A percentile compares a stretch with the other conserved stretches of the same genome.
Conservation (phyloP, 1,284 basidiomycete species). For the Exobasidium rhododendri region DNA sequence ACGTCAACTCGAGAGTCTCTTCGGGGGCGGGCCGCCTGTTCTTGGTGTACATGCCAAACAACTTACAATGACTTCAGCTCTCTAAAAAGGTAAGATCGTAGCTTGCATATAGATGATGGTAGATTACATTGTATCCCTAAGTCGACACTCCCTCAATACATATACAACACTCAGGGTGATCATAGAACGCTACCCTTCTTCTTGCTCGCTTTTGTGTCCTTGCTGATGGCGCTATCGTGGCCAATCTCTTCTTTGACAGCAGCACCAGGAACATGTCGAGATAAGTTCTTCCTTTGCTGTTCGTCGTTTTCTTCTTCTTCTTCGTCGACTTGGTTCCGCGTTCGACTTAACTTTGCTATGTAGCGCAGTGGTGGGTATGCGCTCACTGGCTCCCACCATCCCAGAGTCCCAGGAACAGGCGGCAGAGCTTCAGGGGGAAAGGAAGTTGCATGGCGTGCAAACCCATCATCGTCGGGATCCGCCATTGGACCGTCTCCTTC, state of each 20-base stretch:
- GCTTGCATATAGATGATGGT: no score
- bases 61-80: conserved; percentile 29
- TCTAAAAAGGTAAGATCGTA: not conserved
- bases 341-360: not conserved
- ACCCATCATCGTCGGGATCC: conserved; percentile 4
- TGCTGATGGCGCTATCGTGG: not conserved
- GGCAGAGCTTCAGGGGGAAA: not conserved
- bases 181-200: not conserved
- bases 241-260: not conserved
- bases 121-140: no score
- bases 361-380: not conserved
- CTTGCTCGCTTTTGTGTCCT: not conserved
- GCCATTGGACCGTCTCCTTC: conserved; percentile 1
- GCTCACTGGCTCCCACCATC: not conserved
- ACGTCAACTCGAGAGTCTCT: conserved; percentile 47
- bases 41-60: conserved; percentile 51
- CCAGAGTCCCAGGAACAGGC: not conserved
- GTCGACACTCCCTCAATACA: no score
- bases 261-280: not conserved
- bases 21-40: conserved; percentile 46
- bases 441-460: not conserved
- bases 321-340: not conserved
- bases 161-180: no score
- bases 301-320: not conserved
- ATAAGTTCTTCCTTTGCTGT: not conserved